These are phyloP conservation scores for Apiospora marii DNA, from an alignment of 2,329 filamentous ascomycete species.

Conservation along the genomic window DNA sequence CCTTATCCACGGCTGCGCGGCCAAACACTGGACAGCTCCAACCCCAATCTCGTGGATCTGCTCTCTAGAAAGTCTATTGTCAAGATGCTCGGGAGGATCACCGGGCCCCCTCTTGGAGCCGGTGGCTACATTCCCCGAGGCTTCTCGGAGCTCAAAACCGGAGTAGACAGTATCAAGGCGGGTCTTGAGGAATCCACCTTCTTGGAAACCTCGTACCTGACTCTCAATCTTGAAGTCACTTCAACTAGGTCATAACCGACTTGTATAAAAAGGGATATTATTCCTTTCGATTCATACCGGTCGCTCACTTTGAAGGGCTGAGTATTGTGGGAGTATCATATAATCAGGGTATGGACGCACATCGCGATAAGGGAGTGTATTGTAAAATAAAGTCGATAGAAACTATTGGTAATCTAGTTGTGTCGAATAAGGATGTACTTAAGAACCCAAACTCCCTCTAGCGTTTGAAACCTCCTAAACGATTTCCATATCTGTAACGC, in stretches of 20 bases:
- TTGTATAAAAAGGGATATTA: too few species aligned
- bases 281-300: too few species aligned
- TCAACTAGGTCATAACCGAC: too few species aligned
- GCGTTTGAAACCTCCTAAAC: background rate
- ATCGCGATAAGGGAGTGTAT: too few species aligned
- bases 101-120: background rate
- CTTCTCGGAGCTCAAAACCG: background rate
- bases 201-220: background rate
- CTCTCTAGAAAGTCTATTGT: background rate
- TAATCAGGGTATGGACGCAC: too few species aligned
- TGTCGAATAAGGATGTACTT: too few species aligned
- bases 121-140: background rate
- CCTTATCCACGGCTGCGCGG: background rate
- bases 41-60: background rate
- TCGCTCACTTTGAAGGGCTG: too few species aligned
- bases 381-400: too few species aligned
- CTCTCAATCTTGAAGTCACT: background rate
- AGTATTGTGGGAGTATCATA: too few species aligned
- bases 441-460: too few species aligned
- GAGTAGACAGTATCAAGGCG: background rate
- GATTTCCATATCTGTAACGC: background rate
- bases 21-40: background rate
- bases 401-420: too few species aligned
- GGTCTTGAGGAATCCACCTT: background rate
- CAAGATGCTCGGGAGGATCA: background rate